These are phyloP conservation scores for Alloascoidea africana DNA, from an alignment of 805 yeast genomes.

Conservation along the genomic window DNA sequence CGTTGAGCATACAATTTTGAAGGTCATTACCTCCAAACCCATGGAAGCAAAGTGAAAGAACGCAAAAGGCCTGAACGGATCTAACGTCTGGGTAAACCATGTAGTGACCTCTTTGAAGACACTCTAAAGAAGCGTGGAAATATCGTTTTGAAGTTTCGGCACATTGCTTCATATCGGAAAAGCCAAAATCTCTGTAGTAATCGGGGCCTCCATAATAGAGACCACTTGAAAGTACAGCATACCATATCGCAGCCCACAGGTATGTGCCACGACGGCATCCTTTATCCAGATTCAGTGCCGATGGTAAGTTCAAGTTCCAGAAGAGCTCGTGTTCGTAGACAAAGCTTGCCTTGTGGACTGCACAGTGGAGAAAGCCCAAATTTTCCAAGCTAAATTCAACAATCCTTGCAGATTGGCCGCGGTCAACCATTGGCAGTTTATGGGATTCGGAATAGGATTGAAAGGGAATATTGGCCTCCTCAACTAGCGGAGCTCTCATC, in stretches of 20 bases:
- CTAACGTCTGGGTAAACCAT: not conserved
- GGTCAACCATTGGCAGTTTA: not conserved
- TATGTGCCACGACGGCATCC: not conserved
- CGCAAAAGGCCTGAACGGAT: constrained; percentile 1
- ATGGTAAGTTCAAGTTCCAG: not conserved
- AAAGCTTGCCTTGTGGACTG: constrained; percentile 1
- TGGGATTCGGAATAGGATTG: no score
- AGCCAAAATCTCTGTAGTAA: not conserved
- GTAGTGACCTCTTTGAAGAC: not conserved
- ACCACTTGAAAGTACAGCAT: not conserved
- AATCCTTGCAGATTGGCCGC: not conserved
- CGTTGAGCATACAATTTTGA: not conserved
- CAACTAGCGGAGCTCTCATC: not conserved
- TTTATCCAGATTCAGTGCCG: not conserved
- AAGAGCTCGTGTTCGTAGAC: not conserved
- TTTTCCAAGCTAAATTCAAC: constrained; percentile 1
- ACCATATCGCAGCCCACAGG: not conserved
- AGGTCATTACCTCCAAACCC: constrained; percentile 1
- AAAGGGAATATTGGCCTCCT: not conserved
- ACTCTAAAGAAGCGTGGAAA: not conserved
- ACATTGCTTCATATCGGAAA: not conserved
- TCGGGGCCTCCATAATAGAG: constrained; percentile 1
- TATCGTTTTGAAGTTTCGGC: not conserved
- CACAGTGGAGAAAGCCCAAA: constrained; percentile 1
- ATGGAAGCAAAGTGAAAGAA: not conserved